Evolutionary conservation across 2,329 filamentous ascomycete species (phyloP).

Genomic region (Stemphylium vesicarium): DNA sequence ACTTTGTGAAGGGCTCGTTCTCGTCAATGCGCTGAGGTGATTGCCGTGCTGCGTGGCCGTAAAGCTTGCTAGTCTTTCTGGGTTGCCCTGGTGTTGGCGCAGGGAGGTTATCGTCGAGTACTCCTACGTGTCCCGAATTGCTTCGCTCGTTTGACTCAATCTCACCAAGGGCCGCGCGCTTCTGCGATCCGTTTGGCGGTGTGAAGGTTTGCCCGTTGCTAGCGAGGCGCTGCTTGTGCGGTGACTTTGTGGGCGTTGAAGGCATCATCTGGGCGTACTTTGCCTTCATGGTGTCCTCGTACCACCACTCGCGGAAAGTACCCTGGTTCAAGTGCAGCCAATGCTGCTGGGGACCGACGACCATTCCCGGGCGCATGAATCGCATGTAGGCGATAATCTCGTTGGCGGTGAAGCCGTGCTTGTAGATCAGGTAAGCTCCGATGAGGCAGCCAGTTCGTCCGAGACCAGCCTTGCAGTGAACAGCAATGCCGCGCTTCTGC

Average conservation of each 20-base stretch:
- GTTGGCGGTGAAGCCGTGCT: slow-evolving; percentile 95
- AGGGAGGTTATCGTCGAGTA: slow-evolving; percentile 90
- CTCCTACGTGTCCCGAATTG: slow-evolving; percentile 58
- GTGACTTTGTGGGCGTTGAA: slow-evolving; percentile 63
- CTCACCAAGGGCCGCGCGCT: slow-evolving; percentile 88
- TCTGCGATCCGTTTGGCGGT: slow-evolving; percentile 78
- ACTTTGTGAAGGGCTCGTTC: slow-evolving; percentile 57
- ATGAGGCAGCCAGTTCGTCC: slow-evolving; percentile 96
- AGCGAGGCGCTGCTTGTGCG: slow-evolving; percentile 57
- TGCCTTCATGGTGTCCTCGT: slow-evolving; percentile 78
- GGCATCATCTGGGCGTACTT: slow-evolving; percentile 71
- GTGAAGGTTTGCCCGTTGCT: slow-evolving; percentile 78
- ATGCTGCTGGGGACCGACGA: slow-evolving; percentile 97
- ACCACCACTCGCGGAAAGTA: slow-evolving; percentile 98
- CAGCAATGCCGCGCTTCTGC: slow-evolving; percentile 90
- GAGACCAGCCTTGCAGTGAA: slow-evolving; percentile 97
- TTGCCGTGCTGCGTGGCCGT: slow-evolving; percentile 60
- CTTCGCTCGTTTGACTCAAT: slow-evolving; percentile 78
- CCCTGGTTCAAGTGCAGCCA: slow-evolving; percentile 98
- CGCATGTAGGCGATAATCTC: slow-evolving; percentile 98
- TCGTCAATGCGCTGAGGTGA: slow-evolving; percentile 53
- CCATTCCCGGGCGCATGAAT: slow-evolving; percentile 99
- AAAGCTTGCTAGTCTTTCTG: slow-evolving; percentile 81
- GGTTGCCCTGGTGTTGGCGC: slow-evolving; percentile 96
- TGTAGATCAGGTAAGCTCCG: slow-evolving; percentile 96